phyloP scores from a whole-genome alignment of 2,329 filamentous ascomycete species.

The Penicillium glabrum region DNA sequence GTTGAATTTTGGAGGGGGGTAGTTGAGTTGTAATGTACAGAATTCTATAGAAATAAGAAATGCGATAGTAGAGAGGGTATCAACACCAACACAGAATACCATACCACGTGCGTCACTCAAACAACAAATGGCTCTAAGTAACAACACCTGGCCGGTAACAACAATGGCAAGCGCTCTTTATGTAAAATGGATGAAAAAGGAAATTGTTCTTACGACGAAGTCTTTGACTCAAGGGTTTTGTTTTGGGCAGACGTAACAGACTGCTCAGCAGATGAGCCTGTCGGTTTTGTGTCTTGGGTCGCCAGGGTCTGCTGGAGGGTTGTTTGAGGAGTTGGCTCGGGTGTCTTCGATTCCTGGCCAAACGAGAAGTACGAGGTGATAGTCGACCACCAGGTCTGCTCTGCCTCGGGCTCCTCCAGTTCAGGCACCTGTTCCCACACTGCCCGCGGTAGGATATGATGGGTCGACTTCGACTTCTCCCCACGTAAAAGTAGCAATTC shows the following conservation, averaged over 20 bases:
- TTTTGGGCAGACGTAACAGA: neutral
- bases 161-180: neutral
- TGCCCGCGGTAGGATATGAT: conserved; percentile 41
- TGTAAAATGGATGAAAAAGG: neutral
- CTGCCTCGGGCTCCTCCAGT: conserved; percentile 1
- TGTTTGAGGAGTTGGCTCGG: neutral
- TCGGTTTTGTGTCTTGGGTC: neutral
- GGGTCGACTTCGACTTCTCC: conserved; percentile 25
- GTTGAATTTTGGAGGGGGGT: neutral
- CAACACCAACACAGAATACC: neutral
- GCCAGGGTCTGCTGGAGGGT: neutral
- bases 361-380: conserved; percentile 36
- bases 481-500: conserved; percentile 45
- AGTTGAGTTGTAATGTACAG: neutral
- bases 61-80: conserved; percentile 4
- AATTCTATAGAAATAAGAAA: conserved; percentile 2
- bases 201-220: neutral
- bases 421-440: conserved; percentile 37
- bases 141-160: neutral
- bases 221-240: neutral
- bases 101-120: neutral
- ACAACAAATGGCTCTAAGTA: neutral
- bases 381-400: conserved; percentile 33
- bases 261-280: neutral
- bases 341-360: conserved; percentile 13